Evolutionary conservation across 441 rosid species (phyloP).

Genomic region (Populus hybrid): DNA sequence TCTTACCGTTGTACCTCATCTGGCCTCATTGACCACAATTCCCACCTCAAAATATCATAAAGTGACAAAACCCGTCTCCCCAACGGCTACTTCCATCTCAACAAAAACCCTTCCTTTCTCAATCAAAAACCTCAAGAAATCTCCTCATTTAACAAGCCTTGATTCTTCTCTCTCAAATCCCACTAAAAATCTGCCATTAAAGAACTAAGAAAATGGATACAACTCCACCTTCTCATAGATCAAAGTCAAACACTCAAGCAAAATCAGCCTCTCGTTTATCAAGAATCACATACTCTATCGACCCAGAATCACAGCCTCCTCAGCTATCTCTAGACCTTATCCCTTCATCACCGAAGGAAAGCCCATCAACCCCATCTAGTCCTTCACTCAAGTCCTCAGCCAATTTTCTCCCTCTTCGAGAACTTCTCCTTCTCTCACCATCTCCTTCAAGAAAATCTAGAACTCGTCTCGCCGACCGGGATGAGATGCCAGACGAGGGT

Average conservation of each 20-base stretch:
- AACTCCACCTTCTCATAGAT: conserved; percentile 43
- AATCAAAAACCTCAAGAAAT: background rate
- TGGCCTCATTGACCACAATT: conserved; percentile 20
- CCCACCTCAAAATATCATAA: conserved; percentile 23
- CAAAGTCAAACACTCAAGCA: conserved; percentile 40
- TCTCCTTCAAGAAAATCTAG: conserved; percentile 64
- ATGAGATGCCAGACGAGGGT: conserved; percentile 54
- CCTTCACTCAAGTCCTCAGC: conserved; percentile 37
- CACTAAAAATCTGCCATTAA: background rate
- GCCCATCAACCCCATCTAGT: conserved; percentile 26
- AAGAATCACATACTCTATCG: conserved; percentile 30
- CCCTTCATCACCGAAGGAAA: conserved; percentile 41
- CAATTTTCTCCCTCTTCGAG: conserved; percentile 46
- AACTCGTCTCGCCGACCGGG: conserved; percentile 56
- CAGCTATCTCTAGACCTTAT: conserved; percentile 49
- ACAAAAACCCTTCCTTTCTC: background rate
- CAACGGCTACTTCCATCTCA: conserved; percentile 37
- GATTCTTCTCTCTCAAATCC: background rate
- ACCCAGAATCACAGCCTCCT: conserved; percentile 28
- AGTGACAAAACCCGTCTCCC: background rate
- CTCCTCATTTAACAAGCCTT: background rate
- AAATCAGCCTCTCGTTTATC: conserved; percentile 60
- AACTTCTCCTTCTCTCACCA: conserved; percentile 75
- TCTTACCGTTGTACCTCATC: conserved; percentile 36
- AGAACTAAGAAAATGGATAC: conserved; percentile 45